Base-by-base conservation (phyloP, 805 yeast genomes). In the Deakozyma indianensis region DNA sequence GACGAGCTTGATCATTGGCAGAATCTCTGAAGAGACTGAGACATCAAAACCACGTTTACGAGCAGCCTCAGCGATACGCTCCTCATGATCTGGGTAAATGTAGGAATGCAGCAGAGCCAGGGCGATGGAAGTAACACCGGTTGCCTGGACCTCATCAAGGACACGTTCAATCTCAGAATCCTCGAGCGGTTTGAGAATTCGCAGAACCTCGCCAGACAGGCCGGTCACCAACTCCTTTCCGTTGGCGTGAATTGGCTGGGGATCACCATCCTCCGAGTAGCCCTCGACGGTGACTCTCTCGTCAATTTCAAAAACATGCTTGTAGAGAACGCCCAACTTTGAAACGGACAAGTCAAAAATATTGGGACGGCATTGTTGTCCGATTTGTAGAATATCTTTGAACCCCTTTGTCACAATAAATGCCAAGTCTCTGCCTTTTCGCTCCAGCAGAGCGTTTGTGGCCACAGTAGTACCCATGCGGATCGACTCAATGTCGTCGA, bases 391-490 rank as follows among this genome's bases (percentile, higher is more conserved):
- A 35, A 83, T 77, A 57, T 90, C 96, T 53, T 75, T 76, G 63
- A 86, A 90, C 0, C 96, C 98, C 55, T 78, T 81, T 15, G 96
- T 84, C 2, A 94, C 86, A 3, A 88, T 62, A 48, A 90, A 69
- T 1, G 92, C 94, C 53, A 94, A 88, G 25, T 77, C 67, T 47
- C 87, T 94, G 44, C 97, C 98, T 57, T 87, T 87, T 50, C 97
- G 72, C 58, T 90, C 97, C 48, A 90, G 69, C 27, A 92, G 70
- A 1, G 97, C 96, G 64, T 90, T 90, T 4, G 97, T 90, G 1
- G 98, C 97, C 9, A 87, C 92, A 0, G 96, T 88, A 3, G 96
- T 87, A 2, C 96, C 96, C 83, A 88, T 80, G 46, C 95, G 69
- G 42, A 87, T 76, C 40, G 79, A 73, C 45, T 75, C 77, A 32